A percentile compares a stretch with the other conserved stretches of the same genome.
These are phyloP conservation scores for Fusarium veterinarium DNA, from an alignment of 2,329 filamentous ascomycete genomes.

Conservation along the genomic window DNA sequence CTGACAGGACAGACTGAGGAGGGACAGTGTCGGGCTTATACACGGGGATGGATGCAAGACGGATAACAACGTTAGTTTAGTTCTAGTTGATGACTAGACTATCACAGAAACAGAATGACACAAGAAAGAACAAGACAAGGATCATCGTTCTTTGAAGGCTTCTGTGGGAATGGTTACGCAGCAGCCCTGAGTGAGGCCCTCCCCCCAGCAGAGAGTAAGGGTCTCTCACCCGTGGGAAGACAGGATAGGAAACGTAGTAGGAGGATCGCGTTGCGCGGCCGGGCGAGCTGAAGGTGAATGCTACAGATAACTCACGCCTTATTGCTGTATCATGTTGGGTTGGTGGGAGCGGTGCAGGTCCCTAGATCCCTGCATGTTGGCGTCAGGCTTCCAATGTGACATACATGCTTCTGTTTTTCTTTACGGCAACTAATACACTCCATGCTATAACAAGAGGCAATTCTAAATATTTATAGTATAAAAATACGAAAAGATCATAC, in stretches of 20 bases:
- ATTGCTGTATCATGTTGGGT: constrained; percentile 1
- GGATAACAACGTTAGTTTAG: constrained; percentile 1
- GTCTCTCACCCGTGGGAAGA: constrained; percentile 17
- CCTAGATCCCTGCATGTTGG: constrained; percentile 39
- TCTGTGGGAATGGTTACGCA: constrained; percentile 19
- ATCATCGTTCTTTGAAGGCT: constrained; percentile 11
- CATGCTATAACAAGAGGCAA: constrained; percentile 11
- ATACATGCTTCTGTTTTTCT: constrained; percentile 5
- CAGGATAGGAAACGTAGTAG: constrained; percentile 16
- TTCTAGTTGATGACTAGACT: constrained; percentile 12
- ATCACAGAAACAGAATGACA: constrained; percentile 20
- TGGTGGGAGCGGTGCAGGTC: constrained; percentile 32
- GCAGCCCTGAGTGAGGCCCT: constrained; percentile 25
- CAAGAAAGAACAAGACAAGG: constrained; percentile 21
- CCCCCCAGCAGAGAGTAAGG: constrained; percentile 22
- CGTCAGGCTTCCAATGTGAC: constrained; percentile 27
- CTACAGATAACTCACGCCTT: neutral
- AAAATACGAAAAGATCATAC: neutral
- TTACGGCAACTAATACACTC: constrained; percentile 1
- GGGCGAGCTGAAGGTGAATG: constrained; percentile 22
- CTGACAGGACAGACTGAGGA: constrained; percentile 6
- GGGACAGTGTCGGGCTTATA: constrained; percentile 29
- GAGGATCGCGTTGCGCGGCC: constrained; percentile 25
- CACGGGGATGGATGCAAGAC: neutral
- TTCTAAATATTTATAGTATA: constrained; percentile 19